Evolutionary conservation across 306 rosid genomes (phyloP), one percentile per base, ranked within the genome.

Genomic region (Argentina anserina): DNA sequence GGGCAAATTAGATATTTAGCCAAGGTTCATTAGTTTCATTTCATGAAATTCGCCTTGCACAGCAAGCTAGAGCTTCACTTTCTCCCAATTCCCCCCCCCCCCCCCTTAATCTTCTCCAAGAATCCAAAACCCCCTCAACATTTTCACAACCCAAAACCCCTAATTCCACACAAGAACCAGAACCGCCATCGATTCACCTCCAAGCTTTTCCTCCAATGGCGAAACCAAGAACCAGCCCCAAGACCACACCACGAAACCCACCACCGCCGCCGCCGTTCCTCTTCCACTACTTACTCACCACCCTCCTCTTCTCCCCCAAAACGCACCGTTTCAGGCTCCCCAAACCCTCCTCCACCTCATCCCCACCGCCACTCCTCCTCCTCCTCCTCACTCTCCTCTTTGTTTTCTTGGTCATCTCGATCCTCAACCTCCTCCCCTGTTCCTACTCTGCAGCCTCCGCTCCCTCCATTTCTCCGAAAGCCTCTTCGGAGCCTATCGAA

Each of bases 331-430:
- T 52, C 12, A 76, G 76, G 63, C 64, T 28, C 80, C 81, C 47
- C 43, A 71, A 66, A 37, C 78, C 69, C 62, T 74, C 62, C 81
- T 14, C 55, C 52, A 5, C 53, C 7, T 47, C 53, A 50, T 9
- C 63, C 55, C 41, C 45, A 33, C 26, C 69, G 43, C 69, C 74
- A 67, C 36, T 81, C n/a, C 61, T 84, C 37, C 52, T 84, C 18
- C 12, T 83, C 59, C 82, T 84, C 78, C 41, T 82, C 82, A 70
- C 77, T 28, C 12, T 83, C 59, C 82, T 84, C 78, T 36, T 82
- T 80, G 66, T 75, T 28, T 77, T 79, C 83, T 62, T 87, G 47
- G 85, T 72, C 43, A 43, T 82, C 63, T 73, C 73, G 40, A 17
- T 71, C 42, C 58, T 81, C 79, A 50, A 41, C 9, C 72, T 76